Conservation (phyloP, 2,329 filamentous ascomycete genomes). For the Colletotrichum theobromicola region DNA sequence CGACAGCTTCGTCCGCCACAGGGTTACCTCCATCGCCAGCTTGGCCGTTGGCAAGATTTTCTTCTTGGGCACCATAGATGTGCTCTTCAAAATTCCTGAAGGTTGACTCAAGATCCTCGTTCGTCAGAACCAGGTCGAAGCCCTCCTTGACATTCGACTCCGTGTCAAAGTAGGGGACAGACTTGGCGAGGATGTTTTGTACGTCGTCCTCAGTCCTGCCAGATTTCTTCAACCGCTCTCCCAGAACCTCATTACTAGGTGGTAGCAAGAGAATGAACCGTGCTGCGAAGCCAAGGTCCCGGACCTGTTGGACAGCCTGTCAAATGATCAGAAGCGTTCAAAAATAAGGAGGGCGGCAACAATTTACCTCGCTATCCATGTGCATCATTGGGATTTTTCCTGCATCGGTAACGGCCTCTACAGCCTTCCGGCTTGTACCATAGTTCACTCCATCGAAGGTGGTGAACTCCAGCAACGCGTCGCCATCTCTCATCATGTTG, state of each 20-base stretch:
- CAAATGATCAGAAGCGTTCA: background rate
- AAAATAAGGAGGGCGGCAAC: background rate
- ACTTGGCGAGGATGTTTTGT: slow-evolving; percentile 27
- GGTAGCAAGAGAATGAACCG: slow-evolving; percentile 60
- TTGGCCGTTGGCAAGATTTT: background rate
- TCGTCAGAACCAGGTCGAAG: slow-evolving; percentile 19
- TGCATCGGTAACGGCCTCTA: slow-evolving; percentile 55
- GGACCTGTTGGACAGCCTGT: slow-evolving; percentile 61
- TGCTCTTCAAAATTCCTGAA: slow-evolving; percentile 9
- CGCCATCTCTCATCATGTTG: slow-evolving; percentile 62
- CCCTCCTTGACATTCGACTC: slow-evolving; percentile 4
- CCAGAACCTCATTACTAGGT: slow-evolving; percentile 32
- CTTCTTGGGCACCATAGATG: slow-evolving; percentile 2
- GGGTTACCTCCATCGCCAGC: background rate
- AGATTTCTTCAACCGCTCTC: slow-evolving; percentile 30
- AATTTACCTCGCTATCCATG: slow-evolving; percentile 57
- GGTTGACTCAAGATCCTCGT: slow-evolving; percentile 16
- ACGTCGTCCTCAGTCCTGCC: slow-evolving; percentile 27
- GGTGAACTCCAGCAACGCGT: slow-evolving; percentile 63
- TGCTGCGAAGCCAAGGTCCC: slow-evolving; percentile 60
- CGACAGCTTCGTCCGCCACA: background rate
- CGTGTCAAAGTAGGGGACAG: slow-evolving; percentile 29
- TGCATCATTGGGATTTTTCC: slow-evolving; percentile 66
- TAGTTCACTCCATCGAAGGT: slow-evolving; percentile 55
- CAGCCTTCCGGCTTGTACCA: slow-evolving; percentile 59